Evolutionary conservation across 2,329 filamentous ascomycete genomes (phyloP).

Genomic region (Colletotrichum sansevieriae): DNA sequence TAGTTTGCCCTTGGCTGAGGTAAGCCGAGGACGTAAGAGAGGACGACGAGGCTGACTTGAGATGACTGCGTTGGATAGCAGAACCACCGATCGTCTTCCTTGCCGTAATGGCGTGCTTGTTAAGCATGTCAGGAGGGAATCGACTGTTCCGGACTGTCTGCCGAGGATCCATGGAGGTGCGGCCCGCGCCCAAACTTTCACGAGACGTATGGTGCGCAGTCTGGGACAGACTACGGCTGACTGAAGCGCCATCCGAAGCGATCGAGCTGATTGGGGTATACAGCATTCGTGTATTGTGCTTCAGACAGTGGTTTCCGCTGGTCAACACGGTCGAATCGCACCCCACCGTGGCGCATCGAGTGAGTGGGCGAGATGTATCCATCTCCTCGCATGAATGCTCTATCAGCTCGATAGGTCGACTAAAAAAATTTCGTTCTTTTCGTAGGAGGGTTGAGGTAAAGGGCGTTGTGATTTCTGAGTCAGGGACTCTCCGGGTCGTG

Average conservation of each 20-base stretch:
- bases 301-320: not conserved
- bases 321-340: conserved; percentile 9
- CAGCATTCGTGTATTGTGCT: conserved; percentile 5
- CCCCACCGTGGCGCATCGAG: conserved; percentile 1
- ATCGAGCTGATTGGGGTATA: too few species aligned
- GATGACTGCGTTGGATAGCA: not conserved
- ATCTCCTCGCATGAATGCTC: conserved; percentile 8
- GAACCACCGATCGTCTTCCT: conserved; percentile 21
- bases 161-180: not conserved
- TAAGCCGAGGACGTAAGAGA: not conserved
- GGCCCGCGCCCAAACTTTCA: not conserved
- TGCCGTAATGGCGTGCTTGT: conserved; percentile 19
- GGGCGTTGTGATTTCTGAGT: too few species aligned
- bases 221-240: not conserved
- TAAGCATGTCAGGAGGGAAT: conserved; percentile 22
- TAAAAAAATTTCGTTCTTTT: not conserved
- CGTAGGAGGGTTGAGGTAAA: too few species aligned
- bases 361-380: conserved; percentile 1
- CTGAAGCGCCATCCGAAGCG: not conserved
- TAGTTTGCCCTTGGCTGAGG: not conserved
- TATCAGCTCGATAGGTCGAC: not conserved
- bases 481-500: too few species aligned
- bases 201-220: not conserved
- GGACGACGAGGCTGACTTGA: not conserved
- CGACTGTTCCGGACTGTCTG: conserved; percentile 15